Base-by-base conservation (phyloP, 345 rosid species). In the Eucalyptus shirleyi region DNA sequence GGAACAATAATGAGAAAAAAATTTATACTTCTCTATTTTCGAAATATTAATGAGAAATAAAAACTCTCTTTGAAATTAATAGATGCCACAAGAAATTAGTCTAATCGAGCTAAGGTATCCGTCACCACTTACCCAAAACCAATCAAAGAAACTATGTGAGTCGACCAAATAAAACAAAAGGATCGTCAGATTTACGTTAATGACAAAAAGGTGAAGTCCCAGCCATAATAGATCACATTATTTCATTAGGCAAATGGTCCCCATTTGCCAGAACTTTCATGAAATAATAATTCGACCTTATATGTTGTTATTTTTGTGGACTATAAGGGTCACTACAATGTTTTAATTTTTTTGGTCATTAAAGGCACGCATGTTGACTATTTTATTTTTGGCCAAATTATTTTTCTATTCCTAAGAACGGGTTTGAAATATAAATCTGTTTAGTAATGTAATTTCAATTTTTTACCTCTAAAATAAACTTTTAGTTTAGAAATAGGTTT, bases 351-450 rank as follows among this genome's bases (percentile, higher is more conserved):
- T 69, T 34, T 9, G 24, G 80, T 69, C 80, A 17, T 65, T n/a
- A 65, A 15, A 21, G 11, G 59, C 2, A 1, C 0, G 11, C 59
- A 21, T 53, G 59, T 53, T 53, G 59, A 53, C 59, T 53, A 53
- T 3, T 53, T 53, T 53, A 19, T 53, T 53, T 53, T 9, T 53
- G 11, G 26, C 59, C n/a, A n/a, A n/a, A n/a, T n/a, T n/a, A n/a
- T n/a, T n/a, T n/a, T n/a, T 53, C 1, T 53, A 1, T 53, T 53
- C 26, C 10, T 19, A 0, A 53, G 2, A 53, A 53, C n/a, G 4
- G 0, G 0, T 53, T 53, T 21, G 59, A 8, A 53, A 8, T 8
- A 53, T 5, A 53, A 21, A n/a, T n/a, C 0, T 1, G 1, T 21
- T 53, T 53, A 1, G 2, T n/a, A 21, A 53, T 53, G 5, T 53